Evolutionary conservation across 208 protist species (phyloP).

Genomic region (Acanthamoeba triangularis): DNA sequence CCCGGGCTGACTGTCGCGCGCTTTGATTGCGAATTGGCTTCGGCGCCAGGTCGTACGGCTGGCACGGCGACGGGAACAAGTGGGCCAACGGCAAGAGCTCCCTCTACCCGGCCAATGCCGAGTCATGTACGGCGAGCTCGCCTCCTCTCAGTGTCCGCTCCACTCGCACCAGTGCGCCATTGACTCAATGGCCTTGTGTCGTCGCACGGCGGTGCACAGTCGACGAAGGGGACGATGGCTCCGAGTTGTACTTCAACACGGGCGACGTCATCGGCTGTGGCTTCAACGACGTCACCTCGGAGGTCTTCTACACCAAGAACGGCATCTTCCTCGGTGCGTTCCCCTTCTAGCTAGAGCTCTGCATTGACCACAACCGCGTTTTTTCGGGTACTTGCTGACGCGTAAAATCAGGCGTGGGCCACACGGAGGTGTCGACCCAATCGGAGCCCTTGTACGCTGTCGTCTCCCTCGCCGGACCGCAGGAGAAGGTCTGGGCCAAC

Average conservation of each 20-base stretch:
- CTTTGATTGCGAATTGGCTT: not conserved
- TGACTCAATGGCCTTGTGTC: not conserved
- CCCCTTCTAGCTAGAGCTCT: too few relatives aligned
- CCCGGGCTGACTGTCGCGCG: not conserved
- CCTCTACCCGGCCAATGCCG: not conserved
- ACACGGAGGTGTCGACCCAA: not conserved
- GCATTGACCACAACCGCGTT: not conserved
- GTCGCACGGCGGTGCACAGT: not conserved
- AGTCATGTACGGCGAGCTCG: not conserved
- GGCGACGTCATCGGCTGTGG: conserved; percentile 71
- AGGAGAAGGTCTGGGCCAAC: conserved; percentile 62
- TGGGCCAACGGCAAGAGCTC: conserved; percentile 25
- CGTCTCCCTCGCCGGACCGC: conserved; percentile 24
- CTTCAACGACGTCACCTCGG: conserved; percentile 43
- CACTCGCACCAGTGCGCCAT: not conserved
- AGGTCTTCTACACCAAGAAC: conserved; percentile 74
- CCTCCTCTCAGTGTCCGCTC: not conserved
- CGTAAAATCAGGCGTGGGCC: conserved; percentile 39
- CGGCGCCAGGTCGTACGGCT: conserved; percentile 40
- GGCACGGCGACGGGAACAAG: conserved; percentile 66
- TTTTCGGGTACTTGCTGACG: not conserved
- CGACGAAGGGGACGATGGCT: not conserved
- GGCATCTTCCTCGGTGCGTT: conserved; percentile 41
- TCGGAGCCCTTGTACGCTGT: conserved; percentile 11
- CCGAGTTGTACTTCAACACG: conserved; percentile 44